phyloP scores from a whole-genome alignment of 2,329 filamentous ascomycete genomes.

The Botryotinia calthae region DNA sequence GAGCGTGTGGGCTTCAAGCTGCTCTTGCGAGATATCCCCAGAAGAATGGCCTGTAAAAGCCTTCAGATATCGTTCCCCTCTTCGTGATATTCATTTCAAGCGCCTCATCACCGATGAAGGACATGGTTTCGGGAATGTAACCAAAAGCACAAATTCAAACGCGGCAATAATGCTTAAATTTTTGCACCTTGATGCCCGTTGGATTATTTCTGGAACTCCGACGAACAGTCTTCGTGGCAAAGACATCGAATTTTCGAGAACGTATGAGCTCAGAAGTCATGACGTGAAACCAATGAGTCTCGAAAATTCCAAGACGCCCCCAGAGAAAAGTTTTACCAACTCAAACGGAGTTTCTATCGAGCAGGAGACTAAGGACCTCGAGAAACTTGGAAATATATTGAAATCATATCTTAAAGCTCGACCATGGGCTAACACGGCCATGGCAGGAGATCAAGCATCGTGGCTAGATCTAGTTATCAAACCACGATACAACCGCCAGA shows the following conservation, averaged over 20 bases:
- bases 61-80: conserved; percentile 47
- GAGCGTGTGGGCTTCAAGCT: background rate
- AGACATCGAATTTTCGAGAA: conserved; percentile 42
- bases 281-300: no score
- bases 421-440: conserved; percentile 68
- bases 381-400: conserved; percentile 64
- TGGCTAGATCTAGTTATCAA: conserved; percentile 74
- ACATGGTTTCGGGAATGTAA: conserved; percentile 73
- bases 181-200: conserved; percentile 68
- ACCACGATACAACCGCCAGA: conserved; percentile 49
- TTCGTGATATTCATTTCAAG: conserved; percentile 77
- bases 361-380: conserved; percentile 61
- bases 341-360: conserved; percentile 27
- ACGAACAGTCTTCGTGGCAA: conserved; percentile 79
- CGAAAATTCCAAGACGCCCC: background rate
- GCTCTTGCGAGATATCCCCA: conserved; percentile 33
- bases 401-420: conserved; percentile 70
- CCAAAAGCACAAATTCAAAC: conserved; percentile 53
- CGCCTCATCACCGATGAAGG: conserved; percentile 91
- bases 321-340: background rate
- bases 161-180: conserved; percentile 51
- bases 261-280: conserved; percentile 4
- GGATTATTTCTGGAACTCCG: conserved; percentile 90
- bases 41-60: conserved; percentile 44
- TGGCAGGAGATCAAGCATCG: conserved; percentile 54